Conservation (phyloP, 2,329 filamentous ascomycete genomes). For the Penicillium sp. region DNA sequence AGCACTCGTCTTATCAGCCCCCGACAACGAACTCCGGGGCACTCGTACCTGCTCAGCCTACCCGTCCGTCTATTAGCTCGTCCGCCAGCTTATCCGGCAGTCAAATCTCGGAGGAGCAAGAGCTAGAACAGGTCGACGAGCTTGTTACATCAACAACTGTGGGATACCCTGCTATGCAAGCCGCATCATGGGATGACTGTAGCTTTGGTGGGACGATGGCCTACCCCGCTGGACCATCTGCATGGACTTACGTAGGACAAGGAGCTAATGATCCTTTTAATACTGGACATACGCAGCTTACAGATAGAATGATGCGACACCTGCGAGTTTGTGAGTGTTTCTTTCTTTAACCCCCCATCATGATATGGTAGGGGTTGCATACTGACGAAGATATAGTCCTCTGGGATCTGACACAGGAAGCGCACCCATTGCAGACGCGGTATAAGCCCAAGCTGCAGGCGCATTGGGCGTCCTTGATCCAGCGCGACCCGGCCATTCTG, state of each 20-base stretch:
- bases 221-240: constrained; percentile 10
- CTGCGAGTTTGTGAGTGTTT: constrained; percentile 36
- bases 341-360: neutral
- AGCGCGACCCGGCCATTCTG: constrained; percentile 36
- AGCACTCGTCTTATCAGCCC: constrained; percentile 37
- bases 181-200: constrained; percentile 14
- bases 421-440: constrained; percentile 36
- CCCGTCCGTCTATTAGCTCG: constrained; percentile 2
- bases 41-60: constrained; percentile 9
- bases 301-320: constrained; percentile 39
- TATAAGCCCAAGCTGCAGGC: constrained; percentile 35
- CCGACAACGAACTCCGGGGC: constrained; percentile 23
- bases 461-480: constrained; percentile 38
- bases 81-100: constrained; percentile 2
- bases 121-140: constrained; percentile 14
- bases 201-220: constrained; percentile 13
- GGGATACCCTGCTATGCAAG: constrained; percentile 8
- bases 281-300: constrained; percentile 35
- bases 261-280: constrained; percentile 39
- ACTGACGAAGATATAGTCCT: constrained; percentile 29
- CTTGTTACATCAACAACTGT: constrained; percentile 7
- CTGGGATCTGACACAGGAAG: constrained; percentile 36
- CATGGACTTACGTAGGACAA: constrained; percentile 31
- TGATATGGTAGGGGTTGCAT: neutral
- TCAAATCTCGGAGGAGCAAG: constrained; percentile 11